phyloP scores from a whole-genome alignment of 1,284 basidiomycete genomes.

The Boletus sp. region DNA sequence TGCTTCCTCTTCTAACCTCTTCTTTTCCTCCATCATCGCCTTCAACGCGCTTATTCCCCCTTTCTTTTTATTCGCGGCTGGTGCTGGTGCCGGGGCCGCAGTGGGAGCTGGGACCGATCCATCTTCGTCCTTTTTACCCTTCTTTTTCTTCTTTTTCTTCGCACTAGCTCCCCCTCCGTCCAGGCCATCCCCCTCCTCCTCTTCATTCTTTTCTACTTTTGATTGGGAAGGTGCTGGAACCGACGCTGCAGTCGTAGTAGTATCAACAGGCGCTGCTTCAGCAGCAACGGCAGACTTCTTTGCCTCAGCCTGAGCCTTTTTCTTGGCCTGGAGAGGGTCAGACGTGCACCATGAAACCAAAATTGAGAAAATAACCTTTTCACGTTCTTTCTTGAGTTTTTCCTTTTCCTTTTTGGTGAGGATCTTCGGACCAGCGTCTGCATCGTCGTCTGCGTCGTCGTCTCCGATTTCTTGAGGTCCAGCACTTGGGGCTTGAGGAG shows the following conservation, averaged over 20 bases:
- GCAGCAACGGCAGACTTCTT: slow-evolving; percentile 58
- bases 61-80: slow-evolving; percentile 65
- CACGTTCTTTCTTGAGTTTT: slow-evolving; percentile 88
- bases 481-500: slow-evolving; percentile 14
- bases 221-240: slow-evolving; percentile 22
- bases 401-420: slow-evolving; percentile 92
- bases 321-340: slow-evolving; percentile 69
- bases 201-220: slow-evolving; percentile 32
- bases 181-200: slow-evolving; percentile 50
- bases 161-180: slow-evolving; percentile 49
- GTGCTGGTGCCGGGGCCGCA: slow-evolving; percentile 39
- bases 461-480: slow-evolving; percentile 42
- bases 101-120: slow-evolving; percentile 42
- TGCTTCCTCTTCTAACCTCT: slow-evolving; percentile 80
- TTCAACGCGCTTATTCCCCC: slow-evolving; percentile 69
- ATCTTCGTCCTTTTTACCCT: slow-evolving; percentile 76
- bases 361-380: slow-evolving; percentile 59
- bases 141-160: slow-evolving; percentile 91
- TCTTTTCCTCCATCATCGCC: slow-evolving; percentile 88
- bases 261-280: slow-evolving; percentile 26
- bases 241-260: slow-evolving; percentile 15
- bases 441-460: slow-evolving; percentile 46
- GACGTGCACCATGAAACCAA: slow-evolving; percentile 2
- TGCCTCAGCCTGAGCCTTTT: slow-evolving; percentile 87
- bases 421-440: slow-evolving; percentile 49